A percentile compares a stretch with the other conserved stretches of the same genome.
Conservation (phyloP, 2,329 filamentous ascomycete genomes). For the Keithomyces neogunnii region DNA sequence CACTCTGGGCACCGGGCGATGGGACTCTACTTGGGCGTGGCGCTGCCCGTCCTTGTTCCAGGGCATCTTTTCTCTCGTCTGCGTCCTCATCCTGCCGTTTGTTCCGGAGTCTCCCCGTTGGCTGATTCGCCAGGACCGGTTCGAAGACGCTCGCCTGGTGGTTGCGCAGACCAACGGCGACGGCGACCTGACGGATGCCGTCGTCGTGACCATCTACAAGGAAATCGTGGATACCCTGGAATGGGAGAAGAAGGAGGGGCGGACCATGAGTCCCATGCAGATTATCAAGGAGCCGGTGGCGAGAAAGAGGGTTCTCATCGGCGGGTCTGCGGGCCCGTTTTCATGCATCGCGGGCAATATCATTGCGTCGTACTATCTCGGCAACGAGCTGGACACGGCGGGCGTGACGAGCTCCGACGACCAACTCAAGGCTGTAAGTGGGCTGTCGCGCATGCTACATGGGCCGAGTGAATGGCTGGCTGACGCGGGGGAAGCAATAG, state of each 20-base stretch:
- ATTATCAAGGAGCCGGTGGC: conserved; percentile 39
- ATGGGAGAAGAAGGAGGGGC: conserved; percentile 6
- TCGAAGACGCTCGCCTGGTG: conserved; percentile 30
- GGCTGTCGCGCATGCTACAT: too few relatives aligned
- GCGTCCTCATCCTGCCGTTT: conserved; percentile 19
- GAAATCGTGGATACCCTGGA: conserved; percentile 32
- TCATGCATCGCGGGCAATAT: conserved; percentile 23
- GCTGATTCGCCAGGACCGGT: conserved; percentile 31
- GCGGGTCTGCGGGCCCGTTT: conserved; percentile 23
- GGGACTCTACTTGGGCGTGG: conserved; percentile 27
- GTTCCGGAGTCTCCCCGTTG: conserved; percentile 38
- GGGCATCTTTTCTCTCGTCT: conserved; percentile 17
- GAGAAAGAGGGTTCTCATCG: conserved; percentile 36
- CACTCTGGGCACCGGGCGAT: conserved; percentile 25
- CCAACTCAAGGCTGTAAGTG: conserved; percentile 32
- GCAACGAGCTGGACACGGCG: conserved; percentile 32
- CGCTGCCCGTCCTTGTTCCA: conserved; percentile 26
- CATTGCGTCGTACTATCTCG: conserved; percentile 32
- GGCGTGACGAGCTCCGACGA: conserved; percentile 33
- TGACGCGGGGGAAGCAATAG: conserved; percentile 4
- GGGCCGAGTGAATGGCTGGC: conserved; percentile 4
- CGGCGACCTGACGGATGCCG: conserved; percentile 28
- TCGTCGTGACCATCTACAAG: conserved; percentile 8
- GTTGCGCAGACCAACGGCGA: conserved; percentile 36
- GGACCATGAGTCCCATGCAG: conserved; percentile 14